Evolutionary conservation across 176 grass and related monocot genomes (phyloP), one percentile per base, ranked within the genome.

Genomic region (Hordeum vulgare): DNA sequence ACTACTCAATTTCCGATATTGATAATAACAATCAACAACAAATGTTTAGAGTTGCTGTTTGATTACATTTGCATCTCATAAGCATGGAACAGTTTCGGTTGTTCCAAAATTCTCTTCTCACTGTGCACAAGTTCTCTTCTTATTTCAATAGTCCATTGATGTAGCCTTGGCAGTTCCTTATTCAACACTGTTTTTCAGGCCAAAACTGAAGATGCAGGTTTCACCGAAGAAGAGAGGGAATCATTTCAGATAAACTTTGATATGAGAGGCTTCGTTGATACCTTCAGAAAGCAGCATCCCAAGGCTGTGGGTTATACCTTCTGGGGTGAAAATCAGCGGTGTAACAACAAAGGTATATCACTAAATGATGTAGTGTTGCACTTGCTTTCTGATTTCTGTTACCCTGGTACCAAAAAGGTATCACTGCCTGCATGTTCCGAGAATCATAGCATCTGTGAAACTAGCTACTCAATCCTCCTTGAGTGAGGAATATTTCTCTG

Each of bases 221-320:
- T 98, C 86, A 98, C 95, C 25, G 60, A 71, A 59, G 90, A 93
- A 80, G 92, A 98, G 75, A 91, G 90, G 80, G 58, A 91, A 61
- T 98, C 92, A 72, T 94, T 94, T 59, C 86, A 98, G 78, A 81
- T 59, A 33, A 89, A 90, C 79, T 89, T 94, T 61, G 74, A 85
- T 60, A 91, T 75, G 33, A 93, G 75, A 79, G 92, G 95, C 39
- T 83, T 94, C 27, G 36, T 93, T 13, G 92, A 94, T 89, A 98
- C 92, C 76, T 98, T 93, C 80, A 89, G 95, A 70, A 94, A 91
- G 70, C 90, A 94, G 70, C 88, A 98, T 78, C 95, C 95, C 24
- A 86, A 90, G 72, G 88, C 71, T 21, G 81, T 98, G 23, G 90
- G 80, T 12, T 94, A 91, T 74, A 94, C 90, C 67, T 94, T 94